Percentiles rank a stretch among this genome's conserved stretches.
These are phyloP conservation scores for Globisporangium nunn DNA, from an alignment of 352 stramenopile species.

Conservation along the genomic window DNA sequence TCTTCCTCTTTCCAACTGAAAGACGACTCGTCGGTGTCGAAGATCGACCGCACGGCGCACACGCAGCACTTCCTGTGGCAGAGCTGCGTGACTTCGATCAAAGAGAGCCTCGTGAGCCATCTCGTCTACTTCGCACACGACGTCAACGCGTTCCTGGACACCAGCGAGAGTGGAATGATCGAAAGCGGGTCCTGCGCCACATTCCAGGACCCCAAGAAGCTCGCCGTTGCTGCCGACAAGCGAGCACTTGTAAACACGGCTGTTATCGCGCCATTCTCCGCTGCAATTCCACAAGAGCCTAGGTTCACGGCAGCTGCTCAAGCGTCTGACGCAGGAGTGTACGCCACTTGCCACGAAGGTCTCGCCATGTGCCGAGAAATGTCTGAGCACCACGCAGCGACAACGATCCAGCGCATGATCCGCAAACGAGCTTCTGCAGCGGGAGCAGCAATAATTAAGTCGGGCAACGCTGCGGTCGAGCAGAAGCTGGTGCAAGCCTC, in stretches of 20 bases:
- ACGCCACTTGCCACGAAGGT: no score
- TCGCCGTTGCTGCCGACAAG: not conserved
- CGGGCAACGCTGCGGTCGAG: not conserved
- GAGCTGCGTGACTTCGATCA: not conserved
- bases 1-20: not conserved
- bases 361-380: not conserved
- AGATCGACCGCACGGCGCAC: not conserved
- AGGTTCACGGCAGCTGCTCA: no score
- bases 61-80: not conserved
- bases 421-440: not conserved
- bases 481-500: not conserved
- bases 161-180: not conserved
- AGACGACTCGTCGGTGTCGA: not conserved
- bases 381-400: not conserved
- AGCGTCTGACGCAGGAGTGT: no score
- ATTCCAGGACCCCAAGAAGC: not conserved
- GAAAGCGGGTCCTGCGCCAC: not conserved
- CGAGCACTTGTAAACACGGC: not conserved
- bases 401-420: slow-evolving; percentile 5
- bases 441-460: not conserved
- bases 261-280: not conserved
- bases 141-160: not conserved
- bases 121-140: not conserved
- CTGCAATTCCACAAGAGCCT: not conserved
- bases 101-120: not conserved